Base-by-base conservation (phyloP, 1,284 basidiomycete genomes). In the Pholiota adiposa region DNA sequence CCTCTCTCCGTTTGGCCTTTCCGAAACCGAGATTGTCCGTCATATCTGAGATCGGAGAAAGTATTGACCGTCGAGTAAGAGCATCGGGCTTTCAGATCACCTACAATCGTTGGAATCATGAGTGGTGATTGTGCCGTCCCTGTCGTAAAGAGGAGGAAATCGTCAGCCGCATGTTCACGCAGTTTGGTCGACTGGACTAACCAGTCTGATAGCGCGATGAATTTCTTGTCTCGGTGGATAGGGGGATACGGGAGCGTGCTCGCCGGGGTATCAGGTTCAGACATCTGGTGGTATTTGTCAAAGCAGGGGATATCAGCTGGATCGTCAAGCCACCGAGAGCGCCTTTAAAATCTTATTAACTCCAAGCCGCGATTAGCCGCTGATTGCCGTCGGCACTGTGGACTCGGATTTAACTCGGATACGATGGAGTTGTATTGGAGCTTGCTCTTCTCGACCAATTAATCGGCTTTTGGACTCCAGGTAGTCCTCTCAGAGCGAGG, bases 51-150 rank as follows among this genome's bases (percentile, higher is more conserved):
- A 64, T 54, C 38, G 36, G 33, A 1, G n/a, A 19, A 25, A 27
- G 34, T 16, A 31, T 51, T 43, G 19, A 38, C 12, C 40, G 25
- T 43, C n/a, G 19, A 49, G 50, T 44, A 25, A 31, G 31, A 2
- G 18, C 31, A 38, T 19, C 33, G 21, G n/a, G 18, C 38, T 23
- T 21, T n/a, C 8, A 19, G n/a, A 58, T 55, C 41, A 75, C 88
- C 65, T 71, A 92, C 92, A 94, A 71, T 97, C 95, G 75, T 97
- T 97, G 19, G 92, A 94, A 75, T 97, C 94, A 67, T 84, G 85
- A 51, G 86, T 93, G 6, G 94, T 96, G 75, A 96, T 96, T 21
- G 93, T 97, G 69, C 94, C 94, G 77, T 96, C 94, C 94, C 89
- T 92, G 72, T 34, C 9, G 43, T 23, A 14, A 27, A 18, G 29